Percentiles rank a stretch among this genome's conserved stretches.
Evolutionary conservation across 1,139 yeast genomes (phyloP).

Genomic region (Kodamaea arcana): DNA sequence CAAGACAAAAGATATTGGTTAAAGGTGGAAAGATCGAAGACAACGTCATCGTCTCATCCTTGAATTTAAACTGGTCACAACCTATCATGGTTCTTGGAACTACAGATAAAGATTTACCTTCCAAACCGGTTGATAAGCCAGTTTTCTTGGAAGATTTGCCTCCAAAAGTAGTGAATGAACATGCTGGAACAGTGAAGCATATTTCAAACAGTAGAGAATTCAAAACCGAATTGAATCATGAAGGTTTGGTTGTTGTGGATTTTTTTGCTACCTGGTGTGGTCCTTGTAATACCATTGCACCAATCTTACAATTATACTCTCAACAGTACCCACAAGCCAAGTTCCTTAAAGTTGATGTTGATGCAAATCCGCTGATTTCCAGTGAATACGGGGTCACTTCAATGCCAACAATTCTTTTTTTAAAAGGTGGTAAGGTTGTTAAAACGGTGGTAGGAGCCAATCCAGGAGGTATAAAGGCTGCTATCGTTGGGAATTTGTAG

Average conservation of each 20-base stretch:
- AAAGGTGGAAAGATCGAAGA: conserved; percentile 86
- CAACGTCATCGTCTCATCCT: conserved; percentile 47
- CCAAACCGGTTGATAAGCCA: conserved; percentile 52
- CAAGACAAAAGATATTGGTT: conserved; percentile 83
- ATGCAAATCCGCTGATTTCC: conserved; percentile 70
- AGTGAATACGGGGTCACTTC: conserved; percentile 69
- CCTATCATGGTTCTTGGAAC: conserved; percentile 90
- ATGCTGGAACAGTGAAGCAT: conserved; percentile 76
- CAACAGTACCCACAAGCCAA: conserved; percentile 47
- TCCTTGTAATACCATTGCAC: conserved; percentile 86
- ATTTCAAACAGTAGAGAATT: conserved; percentile 56
- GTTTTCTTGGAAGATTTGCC: conserved; percentile 69
- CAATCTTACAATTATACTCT: conserved; percentile 63
- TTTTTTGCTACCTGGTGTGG: conserved; percentile 93
- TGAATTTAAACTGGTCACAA: conserved; percentile 61
- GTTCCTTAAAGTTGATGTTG: conserved; percentile 85
- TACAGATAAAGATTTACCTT: conserved; percentile 65
- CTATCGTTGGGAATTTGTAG: too few species aligned
- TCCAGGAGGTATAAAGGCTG: conserved; percentile 74
- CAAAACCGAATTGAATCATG: conserved; percentile 49
- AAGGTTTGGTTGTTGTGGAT: conserved; percentile 72
- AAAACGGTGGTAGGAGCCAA: conserved; percentile 83
- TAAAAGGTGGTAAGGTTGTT: conserved; percentile 70
- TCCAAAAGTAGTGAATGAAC: conserved; percentile 43
- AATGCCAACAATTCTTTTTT: conserved; percentile 85